Evolutionary conservation across 2,329 filamentous ascomycete species (phyloP).

Genomic region (Scedosporium aurantiacum): DNA sequence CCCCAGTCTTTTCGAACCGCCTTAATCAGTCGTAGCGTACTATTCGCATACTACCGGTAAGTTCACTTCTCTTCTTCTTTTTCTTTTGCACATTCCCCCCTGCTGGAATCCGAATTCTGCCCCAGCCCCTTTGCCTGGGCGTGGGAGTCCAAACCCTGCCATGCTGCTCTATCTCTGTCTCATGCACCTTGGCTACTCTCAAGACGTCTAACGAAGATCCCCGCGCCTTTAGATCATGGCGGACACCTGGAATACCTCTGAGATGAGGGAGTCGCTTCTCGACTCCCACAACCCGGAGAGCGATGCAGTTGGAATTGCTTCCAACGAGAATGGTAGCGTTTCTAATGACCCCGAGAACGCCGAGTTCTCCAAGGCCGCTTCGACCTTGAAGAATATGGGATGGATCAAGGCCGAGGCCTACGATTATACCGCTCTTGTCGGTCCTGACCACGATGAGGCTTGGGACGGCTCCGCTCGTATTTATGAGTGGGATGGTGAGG

Average conservation of each 20-base stretch:
- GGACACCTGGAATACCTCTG: neutral
- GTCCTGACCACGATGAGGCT: conserved; percentile 12
- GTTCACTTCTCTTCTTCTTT: too few relatives aligned
- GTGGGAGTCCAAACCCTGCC: too few relatives aligned
- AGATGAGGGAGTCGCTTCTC: conserved; percentile 6
- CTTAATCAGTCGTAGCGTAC: too few relatives aligned
- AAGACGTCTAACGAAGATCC: too few relatives aligned
- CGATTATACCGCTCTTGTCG: conserved; percentile 31
- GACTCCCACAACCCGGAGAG: conserved; percentile 14
- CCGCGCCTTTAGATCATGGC: neutral
- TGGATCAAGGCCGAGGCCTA: conserved; percentile 37
- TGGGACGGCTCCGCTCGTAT: conserved; percentile 48
- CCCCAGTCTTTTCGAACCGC: too few relatives aligned
- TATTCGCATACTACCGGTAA: too few relatives aligned
- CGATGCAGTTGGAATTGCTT: neutral
- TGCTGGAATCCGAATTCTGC: too few relatives aligned
- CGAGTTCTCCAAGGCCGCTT: neutral
- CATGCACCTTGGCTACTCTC: too few relatives aligned
- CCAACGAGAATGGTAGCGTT: neutral
- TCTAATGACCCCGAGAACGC: neutral
- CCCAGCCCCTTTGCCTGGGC: too few relatives aligned
- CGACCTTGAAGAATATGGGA: conserved; percentile 13
- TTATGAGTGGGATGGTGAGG: conserved; percentile 80
- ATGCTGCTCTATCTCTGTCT: too few relatives aligned
- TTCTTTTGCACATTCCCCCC: too few relatives aligned